Conservation (phyloP, 345 rosid genomes). For the Ceriops decandra region DNA sequence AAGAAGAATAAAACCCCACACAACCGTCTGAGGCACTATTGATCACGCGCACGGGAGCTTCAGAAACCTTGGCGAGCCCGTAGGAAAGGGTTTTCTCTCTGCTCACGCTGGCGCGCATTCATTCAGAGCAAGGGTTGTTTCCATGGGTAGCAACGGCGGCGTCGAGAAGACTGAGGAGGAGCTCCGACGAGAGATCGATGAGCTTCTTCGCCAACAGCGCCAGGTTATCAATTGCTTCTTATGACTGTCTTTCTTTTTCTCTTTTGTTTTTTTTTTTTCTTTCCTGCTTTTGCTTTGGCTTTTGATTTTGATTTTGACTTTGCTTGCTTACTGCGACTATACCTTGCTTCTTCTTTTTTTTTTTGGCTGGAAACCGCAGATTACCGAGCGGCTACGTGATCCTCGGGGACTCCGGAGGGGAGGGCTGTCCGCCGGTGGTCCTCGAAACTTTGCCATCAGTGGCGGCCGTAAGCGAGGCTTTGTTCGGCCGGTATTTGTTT, state of each 20-base stretch:
- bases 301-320: not conserved
- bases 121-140: no score
- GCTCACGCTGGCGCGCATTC: no score
- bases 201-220: slow-evolving; percentile 88
- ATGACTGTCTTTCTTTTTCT: no score
- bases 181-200: slow-evolving; percentile 80
- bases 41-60: no score
- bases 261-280: not conserved
- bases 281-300: not conserved
- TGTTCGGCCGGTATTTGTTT: slow-evolving; percentile 49
- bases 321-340: not conserved
- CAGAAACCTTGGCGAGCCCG: no score
- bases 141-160: slow-evolving; percentile 34
- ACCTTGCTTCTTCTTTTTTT: not conserved
- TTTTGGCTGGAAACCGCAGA: slow-evolving; percentile 30
- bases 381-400: slow-evolving; percentile 86
- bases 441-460: slow-evolving; percentile 54
- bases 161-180: slow-evolving; percentile 69
- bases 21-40: no score
- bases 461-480: slow-evolving; percentile 64
- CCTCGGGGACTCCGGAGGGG: slow-evolving; percentile 98
- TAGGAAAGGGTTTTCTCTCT: no score
- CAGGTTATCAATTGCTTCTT: slow-evolving; percentile 38
- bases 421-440: slow-evolving; percentile 41
- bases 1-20: no score